Base-by-base conservation (phyloP, 768 basidiomycete species). In the Hebeloma cylindrosporum region DNA sequence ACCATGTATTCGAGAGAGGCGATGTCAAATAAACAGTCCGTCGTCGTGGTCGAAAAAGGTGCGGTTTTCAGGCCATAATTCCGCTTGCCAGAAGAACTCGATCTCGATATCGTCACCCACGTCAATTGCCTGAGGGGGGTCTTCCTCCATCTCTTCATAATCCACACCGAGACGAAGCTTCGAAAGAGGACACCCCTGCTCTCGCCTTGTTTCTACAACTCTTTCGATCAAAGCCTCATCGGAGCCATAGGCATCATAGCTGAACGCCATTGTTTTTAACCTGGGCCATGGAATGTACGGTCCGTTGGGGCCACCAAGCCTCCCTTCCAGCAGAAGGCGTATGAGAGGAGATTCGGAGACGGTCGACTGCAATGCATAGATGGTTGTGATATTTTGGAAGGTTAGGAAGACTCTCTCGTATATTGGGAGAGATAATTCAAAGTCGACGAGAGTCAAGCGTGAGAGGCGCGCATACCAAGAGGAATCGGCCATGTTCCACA, bases 361-460 rank as follows among this genome's bases (percentile, higher is more conserved):
- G 18, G 54, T 45, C 7, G 56, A 53, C 40, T 61, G 46, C 28
- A 61, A 53, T 0, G 60, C 51, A 2, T 59, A 59, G 47, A 75
- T 72, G 3, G 55, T 53, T 11, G 57, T 62, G 43, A 73, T 61
- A 2, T 52, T 49, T 1, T 63, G 65, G 48, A 73, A 73, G 2
- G 55, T 54, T n/a, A 46, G 43, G 39, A 67, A 67, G 16, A 73
- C 17, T 2, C 47, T 36, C 35, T 38, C 50, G 44, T 69, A 72
- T 21, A 51, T 63, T 16, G 53, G 48, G 5, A 43, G 41, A 26
- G 69, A 67, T 13, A 71, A 48, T n/a, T 75, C 69, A 34, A 71
- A 74, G 49, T 74, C 70, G 36, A 53, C 59, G 43, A 77, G 66
- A 20, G 60, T 64, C 34, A 79, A 62, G 5, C 59, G 60, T 27